Evolutionary conservation across 768 basidiomycete species (phyloP), one percentile per base, ranked within the genome.

Genomic region (Podaxis sp.): DNA sequence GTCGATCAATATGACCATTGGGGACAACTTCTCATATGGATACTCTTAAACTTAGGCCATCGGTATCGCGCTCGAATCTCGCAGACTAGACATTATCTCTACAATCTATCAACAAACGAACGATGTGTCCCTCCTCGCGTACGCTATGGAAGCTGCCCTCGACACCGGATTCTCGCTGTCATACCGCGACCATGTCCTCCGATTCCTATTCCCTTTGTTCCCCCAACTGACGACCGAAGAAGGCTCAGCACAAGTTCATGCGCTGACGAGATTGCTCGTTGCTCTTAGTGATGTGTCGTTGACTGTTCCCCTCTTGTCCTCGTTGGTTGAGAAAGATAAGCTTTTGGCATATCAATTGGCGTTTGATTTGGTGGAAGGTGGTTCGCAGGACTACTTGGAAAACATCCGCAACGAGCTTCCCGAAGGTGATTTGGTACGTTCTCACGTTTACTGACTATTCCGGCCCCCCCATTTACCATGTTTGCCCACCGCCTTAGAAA

Each of bases 291-390:
- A 88, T 61, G 83, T 91, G n/a, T 81, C 88, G 2, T 79, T 94
- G 56, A 91, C 93, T 1, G 81, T 92, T 6, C 81, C 87, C 13
- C 81, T 96, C 56, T 74, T 97, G 63, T 82, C 79, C 1, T 88
- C 88, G 2, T 81, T 97, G 8, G 82, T 94, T 13, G 82, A 83
- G 4, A 81, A 82, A 64, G 85, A 95, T 67, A 83, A 84, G 43
- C 77, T 94, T 11, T 78, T 96, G 25, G 95, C 94, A 0, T 96
- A 95, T 73, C 97, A 99, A 73, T 87, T 98, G 71, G 94, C 92
- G 0, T 98, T 98, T 71, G 97, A 98, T 75, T 78, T 98, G 53
- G 91, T 90, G 13, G 96, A 98, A 75, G 93, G 95, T 38, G 96
- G 94, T 0, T 86, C 91, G 2, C 94, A 96, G 72, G 94, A 96